Evolutionary conservation across 176 grass and related monocot genomes (phyloP).

Genomic region (Typha latifolia): DNA sequence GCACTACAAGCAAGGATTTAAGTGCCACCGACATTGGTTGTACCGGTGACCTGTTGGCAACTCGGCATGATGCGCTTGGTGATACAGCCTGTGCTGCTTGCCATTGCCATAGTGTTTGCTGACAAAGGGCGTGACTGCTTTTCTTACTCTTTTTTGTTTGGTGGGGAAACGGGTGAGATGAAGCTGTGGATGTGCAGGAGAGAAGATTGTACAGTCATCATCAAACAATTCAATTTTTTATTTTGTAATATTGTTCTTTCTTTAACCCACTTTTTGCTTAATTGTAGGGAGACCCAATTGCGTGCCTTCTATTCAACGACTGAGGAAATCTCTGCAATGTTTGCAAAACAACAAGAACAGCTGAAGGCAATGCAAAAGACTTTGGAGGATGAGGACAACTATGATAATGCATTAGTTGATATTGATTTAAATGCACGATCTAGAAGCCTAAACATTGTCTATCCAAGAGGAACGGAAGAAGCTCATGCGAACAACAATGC

Average conservation of each 20-base stretch:
- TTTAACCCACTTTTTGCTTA: slow-evolving; percentile 6
- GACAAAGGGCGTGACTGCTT: no score
- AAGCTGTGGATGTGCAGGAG: no score
- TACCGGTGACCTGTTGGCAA: no score
- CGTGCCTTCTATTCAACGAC: slow-evolving; percentile 95
- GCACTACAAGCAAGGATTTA: slow-evolving; percentile 1
- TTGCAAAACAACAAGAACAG: slow-evolving; percentile 92
- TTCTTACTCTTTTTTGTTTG: no score
- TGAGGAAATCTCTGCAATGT: slow-evolving; percentile 82
- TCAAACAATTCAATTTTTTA: background rate
- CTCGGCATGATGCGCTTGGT: no score
- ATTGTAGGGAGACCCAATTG: slow-evolving; percentile 84
- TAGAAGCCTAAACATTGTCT: slow-evolving; percentile 13
- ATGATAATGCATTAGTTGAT: slow-evolving; percentile 48
- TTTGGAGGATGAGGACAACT: slow-evolving; percentile 93
- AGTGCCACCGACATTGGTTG: no score
- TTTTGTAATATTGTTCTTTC: slow-evolving; percentile 7
- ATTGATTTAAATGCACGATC: slow-evolving; percentile 37
- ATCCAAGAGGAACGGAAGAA: slow-evolving; percentile 17
- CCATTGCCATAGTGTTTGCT: no score
- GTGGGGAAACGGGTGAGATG: no score
- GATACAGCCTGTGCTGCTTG: no score
- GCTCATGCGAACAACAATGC: slow-evolving; percentile 20
- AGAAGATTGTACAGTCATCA: no score
- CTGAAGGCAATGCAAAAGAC: slow-evolving; percentile 96